Evolutionary conservation across 2,329 filamentous ascomycete genomes (phyloP).

Genomic region (Corynespora cassiicola): DNA sequence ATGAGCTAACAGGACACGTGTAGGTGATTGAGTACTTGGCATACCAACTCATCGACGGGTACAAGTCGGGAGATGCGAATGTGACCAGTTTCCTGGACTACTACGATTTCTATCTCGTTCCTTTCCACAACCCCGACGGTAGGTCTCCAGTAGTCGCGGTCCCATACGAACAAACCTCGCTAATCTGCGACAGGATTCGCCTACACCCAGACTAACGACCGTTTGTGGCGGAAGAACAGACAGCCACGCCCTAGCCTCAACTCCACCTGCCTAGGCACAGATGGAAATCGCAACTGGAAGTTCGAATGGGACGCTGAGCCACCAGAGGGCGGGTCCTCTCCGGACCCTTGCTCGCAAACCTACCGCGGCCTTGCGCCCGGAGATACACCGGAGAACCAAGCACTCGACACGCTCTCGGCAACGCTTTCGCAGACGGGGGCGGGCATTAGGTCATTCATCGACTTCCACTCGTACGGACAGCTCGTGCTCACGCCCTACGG

Average conservation of each 20-base stretch:
- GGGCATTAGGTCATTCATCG: slow-evolving; percentile 1
- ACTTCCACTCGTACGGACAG: slow-evolving; percentile 3
- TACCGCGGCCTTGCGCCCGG: slow-evolving; percentile 4
- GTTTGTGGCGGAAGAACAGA: slow-evolving; percentile 21
- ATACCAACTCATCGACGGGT: slow-evolving; percentile 1
- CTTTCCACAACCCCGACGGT: slow-evolving; percentile 15
- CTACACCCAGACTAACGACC: slow-evolving; percentile 20
- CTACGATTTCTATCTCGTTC: slow-evolving; percentile 64
- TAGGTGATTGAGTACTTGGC: slow-evolving; percentile 7
- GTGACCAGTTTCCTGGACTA: slow-evolving; percentile 54
- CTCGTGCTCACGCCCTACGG: slow-evolving; percentile 3
- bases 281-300: slow-evolving; percentile 22
- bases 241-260: slow-evolving; percentile 26
- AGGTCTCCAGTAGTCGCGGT: too few relatives aligned
- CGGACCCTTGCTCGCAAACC: slow-evolving; percentile 15
- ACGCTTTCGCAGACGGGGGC: not conserved
- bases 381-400: slow-evolving; percentile 3
- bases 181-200: too few relatives aligned
- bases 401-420: not conserved
- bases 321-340: slow-evolving; percentile 10
- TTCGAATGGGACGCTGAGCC: slow-evolving; percentile 8
- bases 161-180: too few relatives aligned
- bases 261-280: slow-evolving; percentile 17
- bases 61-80: not conserved
- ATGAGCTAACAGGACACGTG: too few relatives aligned